Evolutionary conservation across 2,329 filamentous ascomycete species (phyloP).

Genomic region (Rhynchosporium agropyri): DNA sequence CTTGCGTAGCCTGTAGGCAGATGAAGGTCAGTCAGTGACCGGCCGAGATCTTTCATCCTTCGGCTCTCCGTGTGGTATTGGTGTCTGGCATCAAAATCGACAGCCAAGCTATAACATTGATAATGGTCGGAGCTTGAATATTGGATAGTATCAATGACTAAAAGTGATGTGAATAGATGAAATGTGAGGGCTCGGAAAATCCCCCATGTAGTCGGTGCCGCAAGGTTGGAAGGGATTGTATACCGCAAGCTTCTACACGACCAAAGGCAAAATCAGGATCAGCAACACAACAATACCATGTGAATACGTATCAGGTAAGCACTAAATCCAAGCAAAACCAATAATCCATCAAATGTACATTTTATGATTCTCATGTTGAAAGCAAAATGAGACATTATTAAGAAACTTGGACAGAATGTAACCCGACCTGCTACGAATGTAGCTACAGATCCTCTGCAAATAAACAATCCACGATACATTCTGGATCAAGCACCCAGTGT

Average conservation of each 20-base stretch:
- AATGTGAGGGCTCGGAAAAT: conserved; percentile 22
- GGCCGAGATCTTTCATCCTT: neutral
- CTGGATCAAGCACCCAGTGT: neutral
- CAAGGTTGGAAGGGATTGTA: conserved; percentile 22
- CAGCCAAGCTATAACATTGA: too few relatives aligned
- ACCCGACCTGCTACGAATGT: neutral
- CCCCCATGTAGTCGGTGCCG: conserved; percentile 21
- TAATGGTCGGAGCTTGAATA: too few relatives aligned
- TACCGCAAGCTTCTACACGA: conserved; percentile 15
- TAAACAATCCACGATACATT: neutral
- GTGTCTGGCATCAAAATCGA: too few relatives aligned
- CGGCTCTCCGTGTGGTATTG: neutral
- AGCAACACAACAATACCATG: neutral
- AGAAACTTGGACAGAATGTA: neutral
- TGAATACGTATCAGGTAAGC: neutral
- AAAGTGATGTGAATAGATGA: conserved; percentile 21
- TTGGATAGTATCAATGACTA: neutral
- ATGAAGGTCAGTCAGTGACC: conserved; percentile 20
- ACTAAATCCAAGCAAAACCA: too few relatives aligned
- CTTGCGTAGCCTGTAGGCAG: conserved; percentile 23
- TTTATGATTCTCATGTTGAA: too few relatives aligned
- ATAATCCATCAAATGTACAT: neutral
- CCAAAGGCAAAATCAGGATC: neutral
- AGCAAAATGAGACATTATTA: neutral
- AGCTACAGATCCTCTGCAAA: neutral